Conservation (phyloP, 2,329 filamentous ascomycete species). For the Magnaporthales sp. region DNA sequence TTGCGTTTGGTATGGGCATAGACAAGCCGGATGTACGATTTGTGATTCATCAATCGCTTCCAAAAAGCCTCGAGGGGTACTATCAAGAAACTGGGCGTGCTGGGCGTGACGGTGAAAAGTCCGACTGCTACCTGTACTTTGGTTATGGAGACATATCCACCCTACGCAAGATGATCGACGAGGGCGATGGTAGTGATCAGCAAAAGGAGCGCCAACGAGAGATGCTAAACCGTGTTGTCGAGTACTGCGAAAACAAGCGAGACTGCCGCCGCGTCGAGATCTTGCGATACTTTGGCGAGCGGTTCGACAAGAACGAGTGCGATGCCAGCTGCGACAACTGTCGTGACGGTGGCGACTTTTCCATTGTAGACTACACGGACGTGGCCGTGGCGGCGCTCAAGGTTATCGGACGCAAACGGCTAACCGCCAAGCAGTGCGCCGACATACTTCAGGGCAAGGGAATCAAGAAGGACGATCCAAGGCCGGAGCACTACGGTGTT, state of each 20-base stretch:
- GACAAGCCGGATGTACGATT: constrained; percentile 96
- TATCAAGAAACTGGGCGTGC: constrained; percentile 97
- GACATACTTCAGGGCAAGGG: constrained; percentile 71
- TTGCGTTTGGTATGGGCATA: constrained; percentile 99
- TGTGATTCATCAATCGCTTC: constrained; percentile 86
- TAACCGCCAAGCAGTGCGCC: constrained; percentile 74
- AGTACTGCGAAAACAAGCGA: constrained; percentile 81
- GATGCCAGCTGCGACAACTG: constrained; percentile 82
- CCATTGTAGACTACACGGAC: constrained; percentile 67
- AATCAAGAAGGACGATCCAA: constrained; percentile 46
- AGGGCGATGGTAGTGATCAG: constrained; percentile 64
- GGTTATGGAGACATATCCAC: constrained; percentile 67
- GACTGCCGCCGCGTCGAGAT: constrained; percentile 86
- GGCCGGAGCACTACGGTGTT: constrained; percentile 52
- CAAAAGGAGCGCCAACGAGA: constrained; percentile 77
- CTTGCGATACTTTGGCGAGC: constrained; percentile 88
- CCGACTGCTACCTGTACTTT: constrained; percentile 87
- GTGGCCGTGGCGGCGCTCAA: constrained; percentile 63
- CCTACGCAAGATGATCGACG: constrained; percentile 72
- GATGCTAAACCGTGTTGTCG: constrained; percentile 78
- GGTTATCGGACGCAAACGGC: constrained; percentile 53
- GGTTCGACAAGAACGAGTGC: constrained; percentile 65
- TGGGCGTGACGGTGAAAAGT: constrained; percentile 79
- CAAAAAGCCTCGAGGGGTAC: constrained; percentile 94
- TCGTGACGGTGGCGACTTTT: constrained; percentile 60